Evolutionary conservation across 2,329 filamentous ascomycete genomes (phyloP), one percentile per base, ranked within the genome.

Genomic region (Neonectria sp.): DNA sequence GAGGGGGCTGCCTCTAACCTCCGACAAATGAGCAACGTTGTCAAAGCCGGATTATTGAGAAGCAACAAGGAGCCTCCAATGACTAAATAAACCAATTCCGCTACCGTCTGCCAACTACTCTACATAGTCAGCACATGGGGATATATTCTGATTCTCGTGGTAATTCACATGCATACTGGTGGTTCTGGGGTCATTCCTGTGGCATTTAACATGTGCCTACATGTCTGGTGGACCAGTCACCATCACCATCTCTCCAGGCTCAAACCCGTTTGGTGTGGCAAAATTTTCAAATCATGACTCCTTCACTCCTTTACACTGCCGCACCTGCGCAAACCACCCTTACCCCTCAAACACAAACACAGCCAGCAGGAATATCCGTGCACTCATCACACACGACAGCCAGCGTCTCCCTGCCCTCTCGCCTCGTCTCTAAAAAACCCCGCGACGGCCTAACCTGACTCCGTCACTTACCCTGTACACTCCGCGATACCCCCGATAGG

Each of bases 381-480:
- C 12, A 37, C 45, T 12, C 24, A 24, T 24, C 49, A n/a, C 8
- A 13, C 21, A 48, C 21, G 24, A 25, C 33, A 13, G 2, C 9
- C 17, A 6, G 17, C 29, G 3, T 33, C 37, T 21, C 21, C 31
- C 52, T 11, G 6, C 11, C 1, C 27, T 46, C 31, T 12, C 11
- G 17, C 6, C 27, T n/a, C 8, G n/a, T 29, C n/a, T 43, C 49
- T 31, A 25, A 46, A 37, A 15, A 7, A 11, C 37, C 17, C 49
- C 35, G 35, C 37, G 8, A 29, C 52, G 11, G 21, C 29, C 55
- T 27, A 45, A 52, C 24, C 57, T 12, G 45, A 60, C 60, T 52
- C 40, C 43, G 58, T 31, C n/a, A 4, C 21, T 57, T 75, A 75
- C 73, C 73, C 72, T 75, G 57, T 70, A 73, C 60, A 59, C 25